These are phyloP conservation scores for Leishmania guyanensis DNA, from an alignment of 208 protist genomes.

Conservation along the genomic window DNA sequence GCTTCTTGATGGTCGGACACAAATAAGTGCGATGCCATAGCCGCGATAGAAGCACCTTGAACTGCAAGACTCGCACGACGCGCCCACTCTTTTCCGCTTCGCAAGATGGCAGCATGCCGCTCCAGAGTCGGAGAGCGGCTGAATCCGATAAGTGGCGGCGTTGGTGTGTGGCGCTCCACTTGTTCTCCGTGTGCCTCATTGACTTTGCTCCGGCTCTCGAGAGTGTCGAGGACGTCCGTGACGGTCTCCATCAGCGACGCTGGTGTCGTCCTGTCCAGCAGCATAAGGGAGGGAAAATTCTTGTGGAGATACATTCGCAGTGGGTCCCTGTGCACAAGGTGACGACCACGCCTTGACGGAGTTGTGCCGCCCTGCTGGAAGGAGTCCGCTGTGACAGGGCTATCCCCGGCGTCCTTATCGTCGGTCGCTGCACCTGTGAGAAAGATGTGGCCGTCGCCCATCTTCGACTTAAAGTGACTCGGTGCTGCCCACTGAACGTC, in stretches of 20 bases:
- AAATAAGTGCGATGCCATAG: constrained; percentile 20
- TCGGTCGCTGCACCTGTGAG: constrained; percentile 47
- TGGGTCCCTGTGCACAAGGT: constrained; percentile 4
- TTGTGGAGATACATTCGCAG: constrained; percentile 10
- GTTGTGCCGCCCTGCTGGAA: too few species aligned
- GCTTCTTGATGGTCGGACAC: not conserved
- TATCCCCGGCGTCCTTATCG: constrained; percentile 22
- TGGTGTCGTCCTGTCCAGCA: not conserved
- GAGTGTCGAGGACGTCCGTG: not conserved
- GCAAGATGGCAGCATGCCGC: constrained; percentile 17
- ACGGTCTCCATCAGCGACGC: not conserved
- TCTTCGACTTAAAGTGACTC: constrained; percentile 62
- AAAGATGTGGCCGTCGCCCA: constrained; percentile 68
- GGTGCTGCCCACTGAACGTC: constrained; percentile 41
- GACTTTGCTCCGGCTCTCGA: not conserved
- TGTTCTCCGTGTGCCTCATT: not conserved
- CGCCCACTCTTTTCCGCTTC: constrained; percentile 25
- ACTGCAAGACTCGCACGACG: constrained; percentile 21
- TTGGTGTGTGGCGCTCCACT: not conserved
- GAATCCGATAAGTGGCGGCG: not conserved
- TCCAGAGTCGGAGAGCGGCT: not conserved
- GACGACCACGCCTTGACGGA: not conserved
- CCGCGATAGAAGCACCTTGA: constrained; percentile 10
- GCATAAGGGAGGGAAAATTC: constrained; percentile 10
- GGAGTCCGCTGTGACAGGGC: not conserved